Evolutionary conservation across 495 filamentous ascomycete species (phyloP), one percentile per base, ranked within the genome.

Genomic region (Xylaria venustula): DNA sequence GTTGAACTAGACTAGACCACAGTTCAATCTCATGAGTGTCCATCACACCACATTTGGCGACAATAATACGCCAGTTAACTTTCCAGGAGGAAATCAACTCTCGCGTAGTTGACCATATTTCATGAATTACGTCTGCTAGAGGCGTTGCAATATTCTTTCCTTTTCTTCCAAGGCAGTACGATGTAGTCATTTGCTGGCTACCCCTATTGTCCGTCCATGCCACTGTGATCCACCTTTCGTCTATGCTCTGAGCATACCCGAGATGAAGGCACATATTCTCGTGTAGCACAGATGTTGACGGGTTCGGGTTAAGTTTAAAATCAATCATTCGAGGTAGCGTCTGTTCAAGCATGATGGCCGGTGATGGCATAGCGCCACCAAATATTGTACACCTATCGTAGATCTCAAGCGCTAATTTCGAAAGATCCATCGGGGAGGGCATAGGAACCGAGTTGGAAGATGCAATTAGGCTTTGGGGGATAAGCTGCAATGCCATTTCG

Each of bases 171-270:
- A 95, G 77, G 65, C 89, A 89, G 72, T 95, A 95, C 1, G 90
- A 90, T 28, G 90, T 87, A 4, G 80, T 89, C 63, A 84, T 87
- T 70, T 96, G 91, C 58, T 90, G 82, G 41, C 78, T 83, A 0
- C 94, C 95, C 23, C 79, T 83, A 65, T 85, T 92, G 72, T 98
- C 92, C 1, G 89, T 90, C 95, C 95, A 99, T n/a, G 90, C 89
- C 4, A 87, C 92, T 0, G 88, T 88, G 46, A 97, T 72, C 95
- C 95, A 99, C 17, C 89, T 83, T 47, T 90, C 87, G 68, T 94
- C 91, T 28, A 87, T 75, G 68, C 90, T 93, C 61, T 87, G 85
- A 0, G 89, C 88, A 69, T 93, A 96, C 7, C 90, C 92, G 47
- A 98, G 75, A 70, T 99, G 95, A 11, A 99, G 83, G 61, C 87